Evolutionary conservation across 2,329 filamentous ascomycete genomes (phyloP).

Genomic region (Microdochium paspali): DNA sequence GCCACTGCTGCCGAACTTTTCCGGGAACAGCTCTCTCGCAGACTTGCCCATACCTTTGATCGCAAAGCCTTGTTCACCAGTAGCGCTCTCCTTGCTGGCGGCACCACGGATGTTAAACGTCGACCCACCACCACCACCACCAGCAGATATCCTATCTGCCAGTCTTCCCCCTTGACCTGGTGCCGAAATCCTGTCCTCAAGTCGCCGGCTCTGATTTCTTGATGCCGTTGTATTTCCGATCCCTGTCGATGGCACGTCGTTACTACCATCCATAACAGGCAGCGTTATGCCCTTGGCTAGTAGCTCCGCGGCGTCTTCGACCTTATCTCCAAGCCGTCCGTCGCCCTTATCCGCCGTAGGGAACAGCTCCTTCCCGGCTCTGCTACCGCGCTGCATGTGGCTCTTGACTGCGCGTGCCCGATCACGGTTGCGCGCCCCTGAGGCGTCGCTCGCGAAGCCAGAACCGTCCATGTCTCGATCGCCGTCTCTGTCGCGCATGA

Average conservation of each 20-base stretch:
- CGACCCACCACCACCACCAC: conserved; percentile 13
- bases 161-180: conserved; percentile 12
- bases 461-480: conserved; percentile 25
- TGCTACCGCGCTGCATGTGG: conserved; percentile 26
- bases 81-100: conserved; percentile 33
- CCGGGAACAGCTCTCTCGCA: conserved; percentile 61
- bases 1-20: conserved; percentile 35
- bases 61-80: conserved; percentile 44
- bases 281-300: conserved; percentile 37
- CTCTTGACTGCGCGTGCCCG: conserved; percentile 36
- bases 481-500: conserved; percentile 27
- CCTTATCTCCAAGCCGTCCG: conserved; percentile 40
- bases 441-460: conserved; percentile 16
- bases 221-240: neutral
- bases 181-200: conserved; percentile 18
- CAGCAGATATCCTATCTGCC: conserved; percentile 24
- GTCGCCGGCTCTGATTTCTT: conserved; percentile 6
- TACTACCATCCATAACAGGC: conserved; percentile 35
- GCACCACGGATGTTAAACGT: conserved; percentile 52
- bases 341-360: conserved; percentile 30
- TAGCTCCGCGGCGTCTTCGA: conserved; percentile 42
- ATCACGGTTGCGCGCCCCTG: conserved; percentile 27
- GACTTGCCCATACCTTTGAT: conserved; percentile 54
- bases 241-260: conserved; percentile 14
- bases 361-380: conserved; percentile 47